A percentile compares a stretch with the other conserved stretches of the same genome.
Conservation (phyloP, 2,329 filamentous ascomycete species). For the Penicillium sp. region DNA sequence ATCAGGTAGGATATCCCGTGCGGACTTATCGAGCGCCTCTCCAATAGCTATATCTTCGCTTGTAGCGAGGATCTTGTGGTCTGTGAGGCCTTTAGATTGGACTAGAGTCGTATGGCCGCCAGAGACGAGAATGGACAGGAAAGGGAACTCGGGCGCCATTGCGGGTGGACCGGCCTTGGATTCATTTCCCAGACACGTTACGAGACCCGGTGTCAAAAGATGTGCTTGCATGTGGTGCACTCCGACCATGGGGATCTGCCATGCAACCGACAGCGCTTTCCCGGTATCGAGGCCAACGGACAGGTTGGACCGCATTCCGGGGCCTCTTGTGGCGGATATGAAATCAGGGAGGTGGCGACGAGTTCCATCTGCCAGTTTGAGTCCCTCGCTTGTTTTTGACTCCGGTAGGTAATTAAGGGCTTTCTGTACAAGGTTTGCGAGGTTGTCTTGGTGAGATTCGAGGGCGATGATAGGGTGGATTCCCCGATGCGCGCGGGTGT, state of each 20-base stretch:
- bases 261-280: slow-evolving; percentile 81
- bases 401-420: slow-evolving; percentile 59
- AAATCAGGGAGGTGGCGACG: slow-evolving; percentile 66
- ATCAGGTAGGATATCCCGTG: slow-evolving; percentile 69
- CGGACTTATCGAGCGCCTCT: slow-evolving; percentile 84
- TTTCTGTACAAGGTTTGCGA: slow-evolving; percentile 65
- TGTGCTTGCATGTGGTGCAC: slow-evolving; percentile 99
- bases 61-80: slow-evolving; percentile 70
- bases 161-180: slow-evolving; percentile 5
- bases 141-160: slow-evolving; percentile 66
- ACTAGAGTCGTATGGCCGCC: slow-evolving; percentile 90
- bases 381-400: slow-evolving; percentile 11
- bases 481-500: slow-evolving; percentile 71
- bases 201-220: slow-evolving; percentile 79
- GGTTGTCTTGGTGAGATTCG: slow-evolving; percentile 67
- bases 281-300: slow-evolving; percentile 75
- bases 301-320: slow-evolving; percentile 80
- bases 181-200: slow-evolving; percentile 55
- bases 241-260: slow-evolving; percentile 76
- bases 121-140: slow-evolving; percentile 82
- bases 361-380: slow-evolving; percentile 23
- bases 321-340: slow-evolving; percentile 83
- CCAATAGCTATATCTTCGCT: slow-evolving; percentile 83
- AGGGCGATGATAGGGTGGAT: slow-evolving; percentile 77
- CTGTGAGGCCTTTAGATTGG: slow-evolving; percentile 63